Evolutionary conservation across 208 protist species (phyloP).

Genomic region (Trypanosoma mega): DNA sequence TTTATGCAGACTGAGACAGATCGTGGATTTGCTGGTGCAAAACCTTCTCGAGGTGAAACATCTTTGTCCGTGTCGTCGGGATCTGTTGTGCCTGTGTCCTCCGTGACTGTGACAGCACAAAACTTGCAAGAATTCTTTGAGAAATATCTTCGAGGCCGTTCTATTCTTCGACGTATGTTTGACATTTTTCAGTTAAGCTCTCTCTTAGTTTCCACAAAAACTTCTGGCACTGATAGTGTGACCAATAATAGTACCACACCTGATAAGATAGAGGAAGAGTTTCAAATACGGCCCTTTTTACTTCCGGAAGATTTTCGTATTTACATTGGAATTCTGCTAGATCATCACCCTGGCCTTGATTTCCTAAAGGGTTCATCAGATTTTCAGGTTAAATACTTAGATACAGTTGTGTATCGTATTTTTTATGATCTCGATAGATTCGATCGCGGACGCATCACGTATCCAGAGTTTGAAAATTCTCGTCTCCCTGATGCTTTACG

Average conservation of each 20-base stretch:
- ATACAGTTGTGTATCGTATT: slow-evolving; percentile 95
- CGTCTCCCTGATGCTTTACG: slow-evolving; percentile 78
- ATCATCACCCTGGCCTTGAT: slow-evolving; percentile 90
- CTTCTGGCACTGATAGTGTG: too few species aligned
- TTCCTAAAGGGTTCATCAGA: slow-evolving; percentile 93
- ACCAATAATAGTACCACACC: slow-evolving; percentile 7
- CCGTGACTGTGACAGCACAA: slow-evolving; percentile 42
- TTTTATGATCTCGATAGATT: slow-evolving; percentile 93
- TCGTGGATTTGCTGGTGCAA: background rate
- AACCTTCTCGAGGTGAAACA: background rate
- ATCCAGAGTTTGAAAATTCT: slow-evolving; percentile 72
- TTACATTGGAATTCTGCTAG: slow-evolving; percentile 78
- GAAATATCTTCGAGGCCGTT: slow-evolving; percentile 56
- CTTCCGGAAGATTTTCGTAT: slow-evolving; percentile 72
- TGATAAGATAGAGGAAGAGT: background rate
- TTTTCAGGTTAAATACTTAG: slow-evolving; percentile 94
- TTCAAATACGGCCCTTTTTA: slow-evolving; percentile 42
- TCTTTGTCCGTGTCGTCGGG: slow-evolving; percentile 1
- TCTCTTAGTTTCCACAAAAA: slow-evolving; percentile 5
- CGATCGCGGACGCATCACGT: slow-evolving; percentile 75
- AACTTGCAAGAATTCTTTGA: slow-evolving; percentile 83
- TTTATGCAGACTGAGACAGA: slow-evolving; percentile 47
- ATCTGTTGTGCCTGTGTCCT: background rate
- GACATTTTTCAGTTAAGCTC: slow-evolving; percentile 76
- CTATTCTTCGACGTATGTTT: slow-evolving; percentile 73